Evolutionary conservation across 441 rosid genomes (phyloP), one percentile per base, ranked within the genome.

Genomic region (Adansonia gregorii): DNA sequence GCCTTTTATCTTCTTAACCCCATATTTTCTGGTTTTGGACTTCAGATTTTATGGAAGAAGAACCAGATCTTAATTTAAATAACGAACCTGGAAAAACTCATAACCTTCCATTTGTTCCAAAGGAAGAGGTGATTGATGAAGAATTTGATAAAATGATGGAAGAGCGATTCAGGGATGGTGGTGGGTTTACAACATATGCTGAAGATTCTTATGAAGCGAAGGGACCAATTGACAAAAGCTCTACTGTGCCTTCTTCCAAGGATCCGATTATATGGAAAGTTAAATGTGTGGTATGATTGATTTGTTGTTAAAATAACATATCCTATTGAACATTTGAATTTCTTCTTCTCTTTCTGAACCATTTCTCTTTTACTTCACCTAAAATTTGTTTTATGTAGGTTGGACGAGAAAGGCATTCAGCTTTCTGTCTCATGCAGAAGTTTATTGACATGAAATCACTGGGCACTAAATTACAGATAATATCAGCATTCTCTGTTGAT

Each of bases 401-500:
- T 86, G 97, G 79, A 56, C 79, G 79, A 15, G 79, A 95, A 88
- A 86, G 81, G 82, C 92, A 88, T 79, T 90, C 89, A 1, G 93
- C 86, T 35, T 90, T 95, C 83, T 95, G 97, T 80, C 92, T 95
- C 72, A 92, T 92, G 98, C 97, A 92, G 89, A 95, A 95, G 80
- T 95, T 87, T 87, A 87, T 87, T 35, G 95, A 94, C 83, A 46
- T 94, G 86, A 80, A 87, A 73, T 82, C 90, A 77, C 81, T 91
- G 3, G 94, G 93, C 59, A 86, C 76, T 76, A 89, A 87, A 69
- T 70, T 95, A 72, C 85, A 86, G 82, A 90, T 90, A 72, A 78
- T 93, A 68, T 92, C 98, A 73, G 97, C 89, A 48, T 91, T 94
- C 79, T 73, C 87, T 69, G 87, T 88, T 83, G 97, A 95, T 67